phyloP scores from a whole-genome alignment of 2,329 filamentous ascomycete species.

The Penicillium palitans region DNA sequence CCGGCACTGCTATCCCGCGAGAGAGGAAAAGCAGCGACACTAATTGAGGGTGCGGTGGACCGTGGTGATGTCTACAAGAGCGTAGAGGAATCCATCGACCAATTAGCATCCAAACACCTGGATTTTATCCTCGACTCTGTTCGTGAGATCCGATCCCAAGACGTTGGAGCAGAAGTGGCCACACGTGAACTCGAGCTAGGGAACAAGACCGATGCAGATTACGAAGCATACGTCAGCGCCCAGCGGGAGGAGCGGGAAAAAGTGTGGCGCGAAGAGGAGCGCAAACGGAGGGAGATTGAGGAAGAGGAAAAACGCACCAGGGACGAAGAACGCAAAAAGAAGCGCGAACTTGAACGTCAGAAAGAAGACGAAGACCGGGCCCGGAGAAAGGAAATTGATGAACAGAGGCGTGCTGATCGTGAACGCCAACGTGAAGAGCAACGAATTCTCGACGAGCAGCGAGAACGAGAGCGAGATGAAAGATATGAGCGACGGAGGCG shows the following conservation, averaged over 20 bases:
- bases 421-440: slow-evolving; percentile 55
- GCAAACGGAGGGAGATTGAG: slow-evolving; percentile 55
- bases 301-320: slow-evolving; percentile 43
- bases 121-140: slow-evolving; percentile 55
- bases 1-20: slow-evolving; percentile 62
- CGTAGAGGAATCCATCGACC: slow-evolving; percentile 57
- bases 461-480: slow-evolving; percentile 52
- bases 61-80: slow-evolving; percentile 62
- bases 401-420: slow-evolving; percentile 51
- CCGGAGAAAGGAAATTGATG: slow-evolving; percentile 52
- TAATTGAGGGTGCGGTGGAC: slow-evolving; percentile 65
- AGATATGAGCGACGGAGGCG: slow-evolving; percentile 46
- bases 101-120: slow-evolving; percentile 56
- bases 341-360: slow-evolving; percentile 46
- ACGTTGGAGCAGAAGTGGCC: slow-evolving; percentile 60
- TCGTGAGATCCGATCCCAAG: slow-evolving; percentile 57
- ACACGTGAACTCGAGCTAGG: slow-evolving; percentile 56
- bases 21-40: slow-evolving; percentile 60
- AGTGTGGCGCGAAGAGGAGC: slow-evolving; percentile 50
- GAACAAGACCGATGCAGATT: slow-evolving; percentile 62
- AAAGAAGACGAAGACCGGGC: slow-evolving; percentile 49
- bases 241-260: slow-evolving; percentile 55
- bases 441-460: slow-evolving; percentile 54
- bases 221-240: slow-evolving; percentile 54
- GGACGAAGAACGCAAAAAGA: slow-evolving; percentile 45